Evolutionary conservation across 148 eudicot species (phyloP), one percentile per base, ranked within the genome.

Genomic region (Polygonum aviculare): DNA sequence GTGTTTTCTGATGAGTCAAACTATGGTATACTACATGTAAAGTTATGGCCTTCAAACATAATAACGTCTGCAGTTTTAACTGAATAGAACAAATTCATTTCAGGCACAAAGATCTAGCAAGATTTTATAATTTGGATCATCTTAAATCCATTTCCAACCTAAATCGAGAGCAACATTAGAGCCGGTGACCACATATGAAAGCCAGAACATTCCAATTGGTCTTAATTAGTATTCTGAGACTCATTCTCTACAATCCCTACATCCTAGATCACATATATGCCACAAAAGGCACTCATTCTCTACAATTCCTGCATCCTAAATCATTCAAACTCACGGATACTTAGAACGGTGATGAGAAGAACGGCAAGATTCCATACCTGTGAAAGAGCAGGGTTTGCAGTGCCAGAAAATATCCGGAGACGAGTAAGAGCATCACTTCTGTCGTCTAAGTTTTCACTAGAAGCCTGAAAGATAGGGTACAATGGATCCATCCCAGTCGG

Each of bases 321-420:
- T 57, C 63, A 6, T 57, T 57, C 31, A 19, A 19, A 57, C 31
- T 57, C 12, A n/a, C 11, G 12, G 21, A 19, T 57, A 12, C 33
- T 19, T 57, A 55, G 11, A n/a, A 21, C 26, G 7, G 9, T 26
- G 15, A 22, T 1, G 10, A 22, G 4, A 60, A 60, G 9, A 26
- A 10, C 63, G 21, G 21, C 33, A 21, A 7, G 31, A 57, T 60
- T 60, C 69, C 3, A 26, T 76, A 91, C 98, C 96, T 93, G 92
- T 49, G 98, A 85, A 54, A 93, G 91, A 71, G 88, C 82, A 74
- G 97, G 91, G 83, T 93, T 93, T 1, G 98, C 98, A 10, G 98
- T 93, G 60, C 98, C 98, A 7, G 98, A 93, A 82, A 93, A 93
- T 78, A 93, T 89, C 21, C 97, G 89, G 70, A 93, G 91, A 49